Evolutionary conservation across 2,329 filamentous ascomycete genomes (phyloP).

Genomic region (Diaporthe citriasiana): DNA sequence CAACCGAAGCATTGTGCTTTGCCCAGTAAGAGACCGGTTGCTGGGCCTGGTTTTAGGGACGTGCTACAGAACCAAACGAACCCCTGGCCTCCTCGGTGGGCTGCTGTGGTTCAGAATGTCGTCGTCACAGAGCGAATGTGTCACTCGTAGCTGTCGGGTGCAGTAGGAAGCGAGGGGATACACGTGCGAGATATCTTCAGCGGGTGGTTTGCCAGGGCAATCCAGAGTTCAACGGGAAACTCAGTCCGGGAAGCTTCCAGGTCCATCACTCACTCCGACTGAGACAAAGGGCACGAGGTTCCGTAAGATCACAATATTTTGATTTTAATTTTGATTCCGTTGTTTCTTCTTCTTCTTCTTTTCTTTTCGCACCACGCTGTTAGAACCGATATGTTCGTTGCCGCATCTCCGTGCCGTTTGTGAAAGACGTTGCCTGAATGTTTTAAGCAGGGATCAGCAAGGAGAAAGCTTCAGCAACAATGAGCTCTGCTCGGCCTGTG

Average conservation of each 20-base stretch:
- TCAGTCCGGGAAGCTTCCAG: neutral
- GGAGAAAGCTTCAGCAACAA: neutral
- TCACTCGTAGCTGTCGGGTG: neutral
- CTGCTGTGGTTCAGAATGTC: neutral
- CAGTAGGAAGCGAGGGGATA: neutral
- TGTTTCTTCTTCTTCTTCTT: no score
- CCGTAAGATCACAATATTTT: neutral
- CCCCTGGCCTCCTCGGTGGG: neutral
- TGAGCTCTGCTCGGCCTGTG: constrained; percentile 14
- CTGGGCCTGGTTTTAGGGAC: neutral
- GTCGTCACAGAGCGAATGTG: neutral
- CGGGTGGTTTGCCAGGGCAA: no score
- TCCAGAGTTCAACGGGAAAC: no score
- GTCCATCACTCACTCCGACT: no score
- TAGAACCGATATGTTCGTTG: neutral
- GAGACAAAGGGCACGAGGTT: neutral
- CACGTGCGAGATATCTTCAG: neutral
- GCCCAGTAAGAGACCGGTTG: neutral
- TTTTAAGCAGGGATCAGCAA: constrained; percentile 15
- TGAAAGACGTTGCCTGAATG: neutral
- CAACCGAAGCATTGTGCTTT: neutral
- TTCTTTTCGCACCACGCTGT: no score
- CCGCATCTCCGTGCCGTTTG: neutral
- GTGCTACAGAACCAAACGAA: no score
- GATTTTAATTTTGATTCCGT: no score